phyloP scores from a whole-genome alignment of 345 rosid genomes.

The Atalantia buxifolia region DNA sequence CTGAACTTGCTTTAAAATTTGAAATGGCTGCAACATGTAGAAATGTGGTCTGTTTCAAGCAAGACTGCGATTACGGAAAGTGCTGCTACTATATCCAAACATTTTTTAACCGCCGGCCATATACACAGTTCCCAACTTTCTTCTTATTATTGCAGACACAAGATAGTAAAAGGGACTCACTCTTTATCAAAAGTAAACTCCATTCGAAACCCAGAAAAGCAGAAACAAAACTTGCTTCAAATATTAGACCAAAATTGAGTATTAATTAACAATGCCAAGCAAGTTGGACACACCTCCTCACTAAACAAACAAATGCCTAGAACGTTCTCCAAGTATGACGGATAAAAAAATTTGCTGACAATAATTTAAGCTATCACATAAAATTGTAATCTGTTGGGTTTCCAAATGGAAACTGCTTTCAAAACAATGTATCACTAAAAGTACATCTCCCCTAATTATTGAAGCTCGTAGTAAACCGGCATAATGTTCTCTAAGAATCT shows the following conservation, averaged over 20 bases:
- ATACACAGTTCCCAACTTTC: background rate
- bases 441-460: constrained; percentile 17
- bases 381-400: background rate
- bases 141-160: background rate
- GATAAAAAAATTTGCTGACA: background rate
- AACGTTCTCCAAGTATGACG: background rate
- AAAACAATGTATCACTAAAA: constrained; percentile 9
- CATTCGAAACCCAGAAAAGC: background rate
- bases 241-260: background rate
- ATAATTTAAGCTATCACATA: constrained; percentile 12
- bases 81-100: too few species aligned
- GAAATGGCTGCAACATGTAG: too few species aligned
- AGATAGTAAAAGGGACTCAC: background rate
- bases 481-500: constrained; percentile 7
- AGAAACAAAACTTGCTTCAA: background rate
- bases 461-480: constrained; percentile 5
- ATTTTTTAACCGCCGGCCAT: background rate
- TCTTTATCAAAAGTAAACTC: background rate
- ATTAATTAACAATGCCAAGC: background rate
- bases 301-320: constrained; percentile 16
- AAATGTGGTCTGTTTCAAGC: too few species aligned
- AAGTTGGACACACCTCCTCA: constrained; percentile 8
- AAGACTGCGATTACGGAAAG: too few species aligned
- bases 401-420: constrained; percentile 2
- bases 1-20: too few species aligned